Conservation (phyloP, 495 filamentous ascomycete genomes). For the Podospora tetraspora region DNA sequence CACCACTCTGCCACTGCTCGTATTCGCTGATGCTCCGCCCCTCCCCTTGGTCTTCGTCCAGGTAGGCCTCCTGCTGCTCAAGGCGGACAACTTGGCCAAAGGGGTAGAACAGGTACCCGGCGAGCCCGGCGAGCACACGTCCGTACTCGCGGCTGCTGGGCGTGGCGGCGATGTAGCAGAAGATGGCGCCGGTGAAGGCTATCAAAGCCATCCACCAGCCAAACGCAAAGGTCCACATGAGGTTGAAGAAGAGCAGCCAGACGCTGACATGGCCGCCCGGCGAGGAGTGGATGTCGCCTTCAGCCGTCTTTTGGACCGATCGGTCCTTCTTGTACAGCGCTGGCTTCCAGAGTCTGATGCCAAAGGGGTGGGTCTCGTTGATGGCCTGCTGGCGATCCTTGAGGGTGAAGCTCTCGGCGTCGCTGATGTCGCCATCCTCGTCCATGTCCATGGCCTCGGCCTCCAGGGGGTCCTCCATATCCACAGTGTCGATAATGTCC, state of each 20-base stretch:
- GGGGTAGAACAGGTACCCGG: slow-evolving; percentile 86
- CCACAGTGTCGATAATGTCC: slow-evolving; percentile 21
- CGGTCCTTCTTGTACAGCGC: slow-evolving; percentile 96
- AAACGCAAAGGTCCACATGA: slow-evolving; percentile 86
- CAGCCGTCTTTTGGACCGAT: slow-evolving; percentile 91
- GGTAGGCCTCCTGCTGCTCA: slow-evolving; percentile 87
- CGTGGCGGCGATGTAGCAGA: slow-evolving; percentile 71
- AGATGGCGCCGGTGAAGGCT: slow-evolving; percentile 62
- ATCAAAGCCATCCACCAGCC: slow-evolving; percentile 95
- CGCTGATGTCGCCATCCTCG: slow-evolving; percentile 59
- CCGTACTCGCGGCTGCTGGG: slow-evolving; percentile 83
- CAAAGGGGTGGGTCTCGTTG: slow-evolving; percentile 97
- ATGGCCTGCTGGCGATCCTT: slow-evolving; percentile 97
- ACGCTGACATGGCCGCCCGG: slow-evolving; percentile 82
- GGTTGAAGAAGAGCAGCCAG: slow-evolving; percentile 79
- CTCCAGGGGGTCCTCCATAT: slow-evolving; percentile 22
- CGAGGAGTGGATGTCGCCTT: slow-evolving; percentile 94
- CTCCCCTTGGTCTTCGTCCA: slow-evolving; percentile 96
- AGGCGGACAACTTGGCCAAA: slow-evolving; percentile 95
- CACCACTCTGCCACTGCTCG: slow-evolving; percentile 97
- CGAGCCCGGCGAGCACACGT: slow-evolving; percentile 73
- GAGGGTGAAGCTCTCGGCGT: slow-evolving; percentile 75
- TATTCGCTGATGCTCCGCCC: slow-evolving; percentile 99
- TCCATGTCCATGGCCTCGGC: slow-evolving; percentile 39
- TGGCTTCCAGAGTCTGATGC: slow-evolving; percentile 98